Percentiles rank a stretch among this genome's conserved stretches.
These are phyloP conservation scores for Fusarium sp. DNA, from an alignment of 2,329 filamentous ascomycete genomes.

Conservation along the genomic window DNA sequence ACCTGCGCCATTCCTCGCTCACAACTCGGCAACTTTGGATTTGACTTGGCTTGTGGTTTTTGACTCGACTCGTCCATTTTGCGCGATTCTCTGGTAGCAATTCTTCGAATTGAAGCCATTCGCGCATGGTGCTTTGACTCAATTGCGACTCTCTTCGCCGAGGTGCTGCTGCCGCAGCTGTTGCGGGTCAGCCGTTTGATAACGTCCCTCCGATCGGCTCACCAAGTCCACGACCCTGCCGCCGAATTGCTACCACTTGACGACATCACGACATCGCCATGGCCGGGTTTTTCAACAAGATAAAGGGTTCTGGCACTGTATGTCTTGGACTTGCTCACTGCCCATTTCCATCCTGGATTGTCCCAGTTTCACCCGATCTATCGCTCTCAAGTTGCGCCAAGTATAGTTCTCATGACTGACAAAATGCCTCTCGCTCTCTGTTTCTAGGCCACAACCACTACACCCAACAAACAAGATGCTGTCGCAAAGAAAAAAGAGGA, in stretches of 20 bases:
- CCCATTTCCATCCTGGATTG: conserved; percentile 9
- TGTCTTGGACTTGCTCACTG: conserved; percentile 49
- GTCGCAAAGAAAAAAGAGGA: conserved; percentile 68
- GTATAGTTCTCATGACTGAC: conserved; percentile 46
- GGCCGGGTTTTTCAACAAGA: conserved; percentile 70
- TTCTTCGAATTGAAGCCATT: conserved; percentile 21
- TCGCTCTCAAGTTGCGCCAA: conserved; percentile 32
- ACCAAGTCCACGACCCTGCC: conserved; percentile 32
- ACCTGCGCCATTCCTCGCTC: conserved; percentile 32
- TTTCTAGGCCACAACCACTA: conserved; percentile 57
- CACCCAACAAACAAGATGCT: conserved; percentile 58
- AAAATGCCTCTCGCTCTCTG: conserved; percentile 43
- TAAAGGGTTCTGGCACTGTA: conserved; percentile 67
- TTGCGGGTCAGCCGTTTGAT: conserved; percentile 48
- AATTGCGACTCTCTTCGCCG: conserved; percentile 46
- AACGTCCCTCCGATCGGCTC: conserved; percentile 40
- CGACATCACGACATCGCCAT: conserved; percentile 53
- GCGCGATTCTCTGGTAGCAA: conserved; percentile 12
- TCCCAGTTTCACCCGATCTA: conserved; percentile 40
- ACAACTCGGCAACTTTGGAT: conserved; percentile 33
- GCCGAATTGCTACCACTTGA: conserved; percentile 22
- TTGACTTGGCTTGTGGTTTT: conserved; percentile 12
- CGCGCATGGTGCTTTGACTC: conserved; percentile 44
- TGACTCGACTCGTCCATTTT: conserved; percentile 1
- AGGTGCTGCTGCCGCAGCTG: conserved; percentile 52